These are phyloP conservation scores for Marasmius fiardii DNA, from an alignment of 1,284 basidiomycete genomes.

Conservation along the genomic window DNA sequence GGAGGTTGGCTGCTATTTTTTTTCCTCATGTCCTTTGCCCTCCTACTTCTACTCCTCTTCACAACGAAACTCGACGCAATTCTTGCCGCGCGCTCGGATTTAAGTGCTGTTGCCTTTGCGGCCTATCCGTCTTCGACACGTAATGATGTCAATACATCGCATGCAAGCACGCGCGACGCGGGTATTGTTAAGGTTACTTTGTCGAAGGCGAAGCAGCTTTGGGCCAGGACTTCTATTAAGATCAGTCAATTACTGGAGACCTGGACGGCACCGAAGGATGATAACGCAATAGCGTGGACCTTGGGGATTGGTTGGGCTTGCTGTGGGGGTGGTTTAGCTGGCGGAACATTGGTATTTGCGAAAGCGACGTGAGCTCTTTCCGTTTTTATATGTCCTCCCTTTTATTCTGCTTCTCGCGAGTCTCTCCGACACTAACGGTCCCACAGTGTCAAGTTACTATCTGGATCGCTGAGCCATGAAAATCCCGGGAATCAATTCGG, in stretches of 20 bases:
- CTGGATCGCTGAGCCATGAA: conserved; percentile 70
- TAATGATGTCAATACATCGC: background rate
- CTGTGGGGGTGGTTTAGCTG: conserved; percentile 85
- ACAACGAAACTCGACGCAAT: conserved; percentile 65
- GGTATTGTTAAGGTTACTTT: background rate
- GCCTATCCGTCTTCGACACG: conserved; percentile 18
- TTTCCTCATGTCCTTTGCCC: conserved; percentile 70
- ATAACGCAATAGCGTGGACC: conserved; percentile 82
- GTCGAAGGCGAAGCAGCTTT: conserved; percentile 34
- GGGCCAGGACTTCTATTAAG: conserved; percentile 47
- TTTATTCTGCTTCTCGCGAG: conserved; percentile 7
- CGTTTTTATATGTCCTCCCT: no score
- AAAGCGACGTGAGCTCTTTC: conserved; percentile 76
- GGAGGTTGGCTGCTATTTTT: conserved; percentile 88
- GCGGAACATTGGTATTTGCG: conserved; percentile 87
- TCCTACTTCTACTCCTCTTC: conserved; percentile 63
- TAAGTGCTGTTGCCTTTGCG: conserved; percentile 54
- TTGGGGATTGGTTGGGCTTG: conserved; percentile 92
- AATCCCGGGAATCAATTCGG: conserved; percentile 85
- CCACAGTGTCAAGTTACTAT: conserved; percentile 69
- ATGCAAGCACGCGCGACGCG: background rate
- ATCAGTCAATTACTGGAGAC: conserved; percentile 64
- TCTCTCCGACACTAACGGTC: background rate
- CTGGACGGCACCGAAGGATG: conserved; percentile 77
- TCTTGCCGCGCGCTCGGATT: conserved; percentile 61